Conservation (phyloP, 2,329 filamentous ascomycete genomes). For the Stagonosporopsis cucurbitacearum region DNA sequence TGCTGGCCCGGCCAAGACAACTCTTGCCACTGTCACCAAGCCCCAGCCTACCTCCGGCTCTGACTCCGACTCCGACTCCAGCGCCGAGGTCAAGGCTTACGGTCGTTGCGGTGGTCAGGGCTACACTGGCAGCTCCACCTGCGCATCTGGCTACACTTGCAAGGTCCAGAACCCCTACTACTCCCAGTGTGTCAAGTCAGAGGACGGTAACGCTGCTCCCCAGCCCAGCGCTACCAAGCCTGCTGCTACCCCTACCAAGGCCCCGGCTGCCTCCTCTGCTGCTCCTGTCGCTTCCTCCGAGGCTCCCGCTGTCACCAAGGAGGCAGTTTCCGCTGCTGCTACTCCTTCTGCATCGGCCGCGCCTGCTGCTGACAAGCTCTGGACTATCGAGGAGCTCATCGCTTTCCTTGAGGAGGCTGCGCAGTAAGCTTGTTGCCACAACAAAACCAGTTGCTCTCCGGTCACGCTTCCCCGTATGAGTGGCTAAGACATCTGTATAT, state of each 20-base stretch:
- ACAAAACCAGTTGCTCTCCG: conserved; percentile 1
- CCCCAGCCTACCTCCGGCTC: conserved; percentile 28
- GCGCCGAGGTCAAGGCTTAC: conserved; percentile 30
- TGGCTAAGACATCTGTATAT: conserved; percentile 19
- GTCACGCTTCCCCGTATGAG: conserved; percentile 11
- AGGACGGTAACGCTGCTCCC: conserved; percentile 16
- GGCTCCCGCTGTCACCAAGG: background rate
- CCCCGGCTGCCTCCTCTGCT: conserved; percentile 6
- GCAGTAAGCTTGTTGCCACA: conserved; percentile 6
- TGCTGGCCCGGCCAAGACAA: conserved; percentile 19
- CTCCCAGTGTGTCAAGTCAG: conserved; percentile 50
- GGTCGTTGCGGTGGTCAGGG: conserved; percentile 54
- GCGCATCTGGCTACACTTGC: conserved; percentile 51
- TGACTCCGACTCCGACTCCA: conserved; percentile 8
- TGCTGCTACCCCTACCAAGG: conserved; percentile 10
- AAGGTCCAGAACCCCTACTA: conserved; percentile 54
- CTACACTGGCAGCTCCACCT: conserved; percentile 50
- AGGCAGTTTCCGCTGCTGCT: conserved; percentile 2
- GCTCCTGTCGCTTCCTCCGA: conserved; percentile 5
- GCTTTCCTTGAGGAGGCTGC: conserved; percentile 17
- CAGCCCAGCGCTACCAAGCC: conserved; percentile 18
- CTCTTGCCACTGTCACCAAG: conserved; percentile 30
- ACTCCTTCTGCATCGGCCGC: conserved; percentile 8
- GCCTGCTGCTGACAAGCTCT: conserved; percentile 16
- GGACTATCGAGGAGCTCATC: conserved; percentile 17